A percentile compares a stretch with the other conserved stretches of the same genome.
phyloP scores from a whole-genome alignment of 2,329 filamentous ascomycete genomes.

The Waltergamsia citrina region DNA sequence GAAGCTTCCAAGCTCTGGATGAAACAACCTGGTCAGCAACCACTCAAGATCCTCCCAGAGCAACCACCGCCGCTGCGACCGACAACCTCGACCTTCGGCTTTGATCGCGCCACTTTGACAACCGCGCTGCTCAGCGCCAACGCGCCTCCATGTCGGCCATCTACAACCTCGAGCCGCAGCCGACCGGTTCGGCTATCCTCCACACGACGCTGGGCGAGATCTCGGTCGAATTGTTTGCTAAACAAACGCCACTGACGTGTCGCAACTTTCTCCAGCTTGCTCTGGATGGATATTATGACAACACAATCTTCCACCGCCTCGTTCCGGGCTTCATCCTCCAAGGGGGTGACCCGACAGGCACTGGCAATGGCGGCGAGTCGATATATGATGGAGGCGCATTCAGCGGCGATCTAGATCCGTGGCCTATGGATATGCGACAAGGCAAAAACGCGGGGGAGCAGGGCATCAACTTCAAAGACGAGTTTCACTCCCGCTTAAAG shows the following conservation, averaged over 20 bases:
- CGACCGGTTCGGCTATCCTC: conserved; percentile 83
- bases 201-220: conserved; percentile 87
- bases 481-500: conserved; percentile 85
- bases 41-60: no score
- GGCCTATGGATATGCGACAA: conserved; percentile 57
- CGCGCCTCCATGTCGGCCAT: conserved; percentile 66
- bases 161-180: conserved; percentile 91
- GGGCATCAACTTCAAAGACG: conserved; percentile 63
- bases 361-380: conserved; percentile 81
- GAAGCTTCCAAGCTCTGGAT: no score
- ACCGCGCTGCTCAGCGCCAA: background rate
- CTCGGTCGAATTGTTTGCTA: conserved; percentile 86
- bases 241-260: conserved; percentile 82
- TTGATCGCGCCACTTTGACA: background rate
- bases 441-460: conserved; percentile 50
- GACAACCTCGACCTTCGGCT: no score
- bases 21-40: no score
- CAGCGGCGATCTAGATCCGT: conserved; percentile 62
- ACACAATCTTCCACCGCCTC: conserved; percentile 88
- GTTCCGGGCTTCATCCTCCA: conserved; percentile 90
- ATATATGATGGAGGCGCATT: conserved; percentile 82
- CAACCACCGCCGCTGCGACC: no score
- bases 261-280: conserved; percentile 95
- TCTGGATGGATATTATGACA: conserved; percentile 90
- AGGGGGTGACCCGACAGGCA: conserved; percentile 89